Conservation (phyloP, 805 yeast species). For the Hanseniaspora lachancei region DNA sequence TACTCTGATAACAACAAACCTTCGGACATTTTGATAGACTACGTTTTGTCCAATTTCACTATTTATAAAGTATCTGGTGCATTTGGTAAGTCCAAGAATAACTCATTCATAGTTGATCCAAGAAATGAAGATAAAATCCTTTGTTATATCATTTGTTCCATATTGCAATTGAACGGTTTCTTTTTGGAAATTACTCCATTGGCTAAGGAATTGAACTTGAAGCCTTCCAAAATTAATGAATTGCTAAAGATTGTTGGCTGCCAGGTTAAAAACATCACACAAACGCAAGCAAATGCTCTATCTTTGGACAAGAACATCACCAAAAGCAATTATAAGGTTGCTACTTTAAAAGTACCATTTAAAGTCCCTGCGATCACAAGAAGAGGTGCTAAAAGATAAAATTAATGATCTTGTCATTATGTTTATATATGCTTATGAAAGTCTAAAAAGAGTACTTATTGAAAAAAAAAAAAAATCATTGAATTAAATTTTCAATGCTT, state of each 20-base stretch:
- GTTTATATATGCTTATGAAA: not conserved
- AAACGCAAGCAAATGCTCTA: conserved; percentile 60
- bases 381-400: conserved; percentile 36
- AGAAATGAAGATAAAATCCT: conserved; percentile 74
- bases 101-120: conserved; percentile 74
- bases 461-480: conserved; percentile 13
- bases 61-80: conserved; percentile 43
- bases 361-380: conserved; percentile 71
- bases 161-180: conserved; percentile 65
- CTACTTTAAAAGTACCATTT: conserved; percentile 76
- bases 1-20: conserved; percentile 40
- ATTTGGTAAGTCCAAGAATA: conserved; percentile 62
- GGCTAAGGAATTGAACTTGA: conserved; percentile 71
- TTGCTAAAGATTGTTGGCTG: conserved; percentile 78
- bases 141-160: conserved; percentile 59
- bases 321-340: conserved; percentile 60
- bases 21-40: conserved; percentile 61
- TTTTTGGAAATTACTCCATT: conserved; percentile 64
- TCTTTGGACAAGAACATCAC: conserved; percentile 45
- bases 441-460: not conserved
- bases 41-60: conserved; percentile 60
- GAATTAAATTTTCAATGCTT: conserved; percentile 30
- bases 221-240: conserved; percentile 56
- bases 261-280: conserved; percentile 53
- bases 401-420: too few species aligned